A percentile compares a stretch with the other conserved stretches of the same genome.
Conservation (phyloP, 768 basidiomycete genomes). For the Rhodotorula diobovata region DNA sequence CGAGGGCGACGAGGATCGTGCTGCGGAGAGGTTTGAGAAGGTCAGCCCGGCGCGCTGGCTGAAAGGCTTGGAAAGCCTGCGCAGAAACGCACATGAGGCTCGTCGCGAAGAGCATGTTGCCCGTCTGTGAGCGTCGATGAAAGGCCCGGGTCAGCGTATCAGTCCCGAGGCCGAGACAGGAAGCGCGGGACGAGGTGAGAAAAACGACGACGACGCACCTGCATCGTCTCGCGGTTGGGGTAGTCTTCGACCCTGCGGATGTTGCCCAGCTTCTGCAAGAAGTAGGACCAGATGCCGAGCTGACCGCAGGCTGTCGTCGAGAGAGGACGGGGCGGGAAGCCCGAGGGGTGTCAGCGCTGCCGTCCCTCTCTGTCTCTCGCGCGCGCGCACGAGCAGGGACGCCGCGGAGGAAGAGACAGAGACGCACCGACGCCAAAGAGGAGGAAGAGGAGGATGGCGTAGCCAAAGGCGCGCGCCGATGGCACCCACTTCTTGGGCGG, state of each 20-base stretch:
- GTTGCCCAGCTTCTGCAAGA: conserved; percentile 12
- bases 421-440: conserved; percentile 13
- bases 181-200: not conserved
- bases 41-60: not conserved
- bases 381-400: no score
- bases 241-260: not conserved
- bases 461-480: not conserved
- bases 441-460: conserved; percentile 4
- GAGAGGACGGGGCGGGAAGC: no score
- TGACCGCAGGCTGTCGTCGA: conserved; percentile 9
- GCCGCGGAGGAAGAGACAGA: no score
- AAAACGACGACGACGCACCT: not conserved
- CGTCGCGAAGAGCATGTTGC: not conserved
- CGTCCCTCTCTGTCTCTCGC: no score
- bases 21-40: conserved; percentile 1
- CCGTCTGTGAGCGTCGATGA: not conserved
- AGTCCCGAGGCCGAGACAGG: not conserved
- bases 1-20: conserved; percentile 15
- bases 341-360: no score
- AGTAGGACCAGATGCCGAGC: not conserved
- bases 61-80: no score
- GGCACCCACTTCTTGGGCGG: conserved; percentile 4
- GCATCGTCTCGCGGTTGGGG: not conserved
- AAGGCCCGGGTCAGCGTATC: no score
- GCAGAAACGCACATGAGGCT: not conserved